Evolutionary conservation across 305 asterid species (phyloP), one percentile per base, ranked within the genome.

Genomic region (Ajuga reptans): DNA sequence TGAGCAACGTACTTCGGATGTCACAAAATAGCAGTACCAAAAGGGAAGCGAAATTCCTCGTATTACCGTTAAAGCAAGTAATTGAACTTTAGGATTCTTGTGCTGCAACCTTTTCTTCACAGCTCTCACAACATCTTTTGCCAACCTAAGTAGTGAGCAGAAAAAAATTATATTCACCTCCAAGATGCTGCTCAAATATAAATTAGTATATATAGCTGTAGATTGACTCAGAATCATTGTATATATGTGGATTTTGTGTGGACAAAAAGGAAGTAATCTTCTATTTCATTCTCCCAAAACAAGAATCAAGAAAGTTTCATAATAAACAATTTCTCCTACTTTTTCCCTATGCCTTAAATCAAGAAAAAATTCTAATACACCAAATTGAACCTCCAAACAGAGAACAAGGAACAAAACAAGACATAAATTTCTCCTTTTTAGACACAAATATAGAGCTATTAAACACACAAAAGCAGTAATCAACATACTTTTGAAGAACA

Each of bases 1-100:
- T 12, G 10, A 62, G 46, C 43, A 64, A 47, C 60, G 64, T 66
- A 66, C 51, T 36, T 12, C 45, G 21, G 17, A 47, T 9, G 9
- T 65, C 37, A 47, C 52, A 63, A 39, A 53, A 5, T 24, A 42
- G 17, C 15, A 43, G 16, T 56, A 42, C 24, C 49, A 11, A 58
- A 43, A 53, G 45, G 9, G 29, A 66, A 56, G 21, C 12, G 45
- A 10, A 36, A 47, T 41, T 41, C 11, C 15, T 11, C 33, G 29
- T 46, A 73, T 31, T 87, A 94, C 99, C 89, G 98, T 94, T 65
- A 94, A 83, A 80, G 99, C 79, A 46, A 94, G 96, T 70, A 94
- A 71, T 66, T 87, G 98, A 75, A 94, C 95, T 85, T 83, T 89
- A 18, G 98, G 89, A 76, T 85, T 91, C 95, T 88, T 94, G 90